phyloP scores from a whole-genome alignment of 352 stramenopile genomes.

The Phytopythium vexans region DNA sequence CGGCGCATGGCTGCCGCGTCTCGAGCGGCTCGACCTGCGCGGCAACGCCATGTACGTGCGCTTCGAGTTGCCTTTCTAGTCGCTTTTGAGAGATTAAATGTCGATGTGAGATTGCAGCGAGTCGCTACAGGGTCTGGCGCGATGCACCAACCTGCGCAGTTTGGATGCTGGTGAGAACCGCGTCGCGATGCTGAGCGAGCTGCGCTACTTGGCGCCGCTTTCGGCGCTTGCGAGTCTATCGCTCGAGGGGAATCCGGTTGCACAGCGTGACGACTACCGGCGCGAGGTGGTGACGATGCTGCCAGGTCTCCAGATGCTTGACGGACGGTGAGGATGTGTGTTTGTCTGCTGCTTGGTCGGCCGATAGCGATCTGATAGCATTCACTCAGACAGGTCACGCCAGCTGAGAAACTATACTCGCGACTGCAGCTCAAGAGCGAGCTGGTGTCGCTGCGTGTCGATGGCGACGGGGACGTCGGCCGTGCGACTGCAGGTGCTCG shows the following conservation, averaged over 20 bases:
- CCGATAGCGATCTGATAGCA: not conserved
- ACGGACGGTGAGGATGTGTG: constrained; percentile 17
- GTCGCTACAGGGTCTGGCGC: constrained; percentile 34
- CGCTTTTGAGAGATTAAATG: not conserved
- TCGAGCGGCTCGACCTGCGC: constrained; percentile 51
- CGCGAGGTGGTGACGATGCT: constrained; percentile 55
- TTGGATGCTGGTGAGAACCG: constrained; percentile 45
- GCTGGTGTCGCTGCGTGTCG: constrained; percentile 1
- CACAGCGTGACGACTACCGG: constrained; percentile 23
- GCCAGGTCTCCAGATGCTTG: constrained; percentile 45
- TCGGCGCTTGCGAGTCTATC: constrained; percentile 33
- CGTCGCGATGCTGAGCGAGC: constrained; percentile 49
- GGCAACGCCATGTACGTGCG: constrained; percentile 46
- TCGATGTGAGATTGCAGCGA: constrained; percentile 17
- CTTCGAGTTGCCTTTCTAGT: not conserved
- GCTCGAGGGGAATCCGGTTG: constrained; percentile 59
- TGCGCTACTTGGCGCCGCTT: constrained; percentile 51
- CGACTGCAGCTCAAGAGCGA: constrained; percentile 45
- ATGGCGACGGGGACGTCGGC: not conserved
- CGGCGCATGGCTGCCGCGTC: constrained; percentile 25
- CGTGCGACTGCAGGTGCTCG: no score
- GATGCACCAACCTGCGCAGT: constrained; percentile 25
- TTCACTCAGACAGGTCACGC: constrained; percentile 22
- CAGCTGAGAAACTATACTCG: constrained; percentile 46
- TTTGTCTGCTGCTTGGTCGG: not conserved